These are phyloP conservation scores for Moesziomyces sp. DNA, from an alignment of 1,284 basidiomycete genomes.

Conservation along the genomic window DNA sequence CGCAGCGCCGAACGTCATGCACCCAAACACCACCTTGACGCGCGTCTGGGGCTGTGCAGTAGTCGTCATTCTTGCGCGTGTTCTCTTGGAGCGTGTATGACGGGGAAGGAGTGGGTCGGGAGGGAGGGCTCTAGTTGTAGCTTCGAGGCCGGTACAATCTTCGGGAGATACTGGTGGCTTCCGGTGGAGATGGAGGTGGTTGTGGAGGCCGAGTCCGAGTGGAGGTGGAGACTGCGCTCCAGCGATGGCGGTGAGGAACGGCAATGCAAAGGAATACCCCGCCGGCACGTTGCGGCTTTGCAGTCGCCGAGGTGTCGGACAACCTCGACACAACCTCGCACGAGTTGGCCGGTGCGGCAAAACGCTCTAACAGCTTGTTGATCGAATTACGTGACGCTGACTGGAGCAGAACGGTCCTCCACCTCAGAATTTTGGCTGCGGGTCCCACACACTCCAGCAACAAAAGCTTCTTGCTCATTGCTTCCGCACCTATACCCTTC, in stretches of 20 bases:
- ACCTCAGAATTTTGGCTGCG: conserved; percentile 19
- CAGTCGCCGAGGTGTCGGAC: too few species aligned
- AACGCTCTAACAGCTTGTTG: neutral
- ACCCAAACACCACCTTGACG: conserved; percentile 67
- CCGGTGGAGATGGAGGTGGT: too few species aligned
- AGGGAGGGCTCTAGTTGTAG: too few species aligned
- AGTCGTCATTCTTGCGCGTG: neutral
- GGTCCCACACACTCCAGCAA: neutral
- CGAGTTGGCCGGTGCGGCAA: too few species aligned
- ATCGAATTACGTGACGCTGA: conserved; percentile 11
- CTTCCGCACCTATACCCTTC: conserved; percentile 70
- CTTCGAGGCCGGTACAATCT: too few species aligned
- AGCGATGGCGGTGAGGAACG: conserved; percentile 5
- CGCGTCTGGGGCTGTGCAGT: conserved; percentile 72
- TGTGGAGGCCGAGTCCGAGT: too few species aligned
- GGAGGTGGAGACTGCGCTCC: too few species aligned
- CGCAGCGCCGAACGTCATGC: conserved; percentile 70
- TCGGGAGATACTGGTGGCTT: too few species aligned
- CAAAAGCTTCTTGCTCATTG: conserved; percentile 69
- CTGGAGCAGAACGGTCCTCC: conserved; percentile 6
- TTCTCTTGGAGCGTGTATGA: too few species aligned
- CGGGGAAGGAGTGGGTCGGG: too few species aligned
- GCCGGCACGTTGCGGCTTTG: too few species aligned
- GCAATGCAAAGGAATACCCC: conserved; percentile 3
- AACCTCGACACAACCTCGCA: too few species aligned